Percentiles rank a stretch among this genome's conserved stretches.
These are phyloP conservation scores for Diplotaxis tenuifolia DNA, from an alignment of 345 rosid species.

Conservation along the genomic window DNA sequence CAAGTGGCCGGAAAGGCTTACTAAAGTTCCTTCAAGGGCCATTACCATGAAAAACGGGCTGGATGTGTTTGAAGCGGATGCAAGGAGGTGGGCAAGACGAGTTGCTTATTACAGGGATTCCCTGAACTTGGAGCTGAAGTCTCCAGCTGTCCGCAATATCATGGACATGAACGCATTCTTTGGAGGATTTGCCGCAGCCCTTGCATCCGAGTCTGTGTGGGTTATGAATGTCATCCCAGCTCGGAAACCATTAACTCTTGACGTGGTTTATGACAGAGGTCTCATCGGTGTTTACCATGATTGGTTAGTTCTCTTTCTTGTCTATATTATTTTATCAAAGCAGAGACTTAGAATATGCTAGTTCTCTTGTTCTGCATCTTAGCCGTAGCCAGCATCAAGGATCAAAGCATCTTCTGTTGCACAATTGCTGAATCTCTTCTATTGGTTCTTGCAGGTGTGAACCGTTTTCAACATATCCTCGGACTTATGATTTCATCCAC, in stretches of 20 bases:
- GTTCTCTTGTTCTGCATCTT: conserved; percentile 1
- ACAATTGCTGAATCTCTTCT: neutral
- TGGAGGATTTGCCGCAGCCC: conserved; percentile 93
- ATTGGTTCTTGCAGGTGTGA: conserved; percentile 75
- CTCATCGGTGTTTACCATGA: conserved; percentile 85
- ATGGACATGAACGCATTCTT: conserved; percentile 98
- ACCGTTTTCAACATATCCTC: conserved; percentile 98
- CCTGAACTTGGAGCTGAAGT: conserved; percentile 56
- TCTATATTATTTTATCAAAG: conserved; percentile 4
- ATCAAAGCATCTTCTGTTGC: neutral
- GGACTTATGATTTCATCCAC: conserved; percentile 89
- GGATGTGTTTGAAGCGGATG: conserved; percentile 86
- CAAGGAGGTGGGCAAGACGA: conserved; percentile 82
- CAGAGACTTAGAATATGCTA: neutral
- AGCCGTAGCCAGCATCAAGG: neutral
- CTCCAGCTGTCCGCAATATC: conserved; percentile 68
- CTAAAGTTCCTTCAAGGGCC: conserved; percentile 66
- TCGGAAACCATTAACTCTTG: conserved; percentile 72
- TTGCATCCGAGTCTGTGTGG: conserved; percentile 80
- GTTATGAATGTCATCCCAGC: conserved; percentile 95
- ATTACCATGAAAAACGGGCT: conserved; percentile 61
- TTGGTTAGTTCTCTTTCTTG: conserved; percentile 48
- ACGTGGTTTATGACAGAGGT: conserved; percentile 83
- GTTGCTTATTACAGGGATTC: conserved; percentile 71
- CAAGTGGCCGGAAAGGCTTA: conserved; percentile 81